A percentile compares a stretch with the other conserved stretches of the same genome.
These are phyloP conservation scores for Grosmannia clavigera DNA, from an alignment of 2,329 filamentous ascomycete species.

Conservation along the genomic window DNA sequence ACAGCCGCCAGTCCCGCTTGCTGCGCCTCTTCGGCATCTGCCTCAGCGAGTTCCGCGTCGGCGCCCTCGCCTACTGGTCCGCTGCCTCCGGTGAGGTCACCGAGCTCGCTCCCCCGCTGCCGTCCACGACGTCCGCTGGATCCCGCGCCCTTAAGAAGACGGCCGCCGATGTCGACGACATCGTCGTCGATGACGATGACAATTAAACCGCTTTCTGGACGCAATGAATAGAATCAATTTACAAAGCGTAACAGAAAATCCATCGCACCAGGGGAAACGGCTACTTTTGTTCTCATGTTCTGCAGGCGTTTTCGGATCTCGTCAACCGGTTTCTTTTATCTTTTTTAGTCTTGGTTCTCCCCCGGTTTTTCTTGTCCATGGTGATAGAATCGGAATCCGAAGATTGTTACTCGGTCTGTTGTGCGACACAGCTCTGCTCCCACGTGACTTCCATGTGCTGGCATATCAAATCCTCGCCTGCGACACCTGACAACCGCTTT, in stretches of 20 bases:
- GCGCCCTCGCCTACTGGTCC: slow-evolving; percentile 62
- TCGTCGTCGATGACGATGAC: slow-evolving; percentile 2
- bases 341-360: not conserved
- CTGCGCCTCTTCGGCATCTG: slow-evolving; percentile 89
- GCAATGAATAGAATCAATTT: not conserved
- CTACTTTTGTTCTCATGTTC: not conserved
- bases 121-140: not conserved
- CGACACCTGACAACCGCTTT: not conserved
- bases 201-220: not conserved
- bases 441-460: too few species aligned
- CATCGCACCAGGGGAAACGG: not conserved
- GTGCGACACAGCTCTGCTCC: too few species aligned
- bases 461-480: too few species aligned
- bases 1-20: slow-evolving; percentile 84
- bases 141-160: not conserved
- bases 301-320: not conserved
- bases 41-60: slow-evolving; percentile 80
- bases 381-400: not conserved
- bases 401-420: not conserved
- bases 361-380: not conserved
- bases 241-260: not conserved
- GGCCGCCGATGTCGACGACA: not conserved
- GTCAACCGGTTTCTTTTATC: not conserved
- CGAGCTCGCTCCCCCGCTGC: slow-evolving; percentile 28
- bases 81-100: slow-evolving; percentile 47